Evolutionary conservation across 2,329 filamentous ascomycete species (phyloP).

Genomic region (Pleomassaria siparia): DNA sequence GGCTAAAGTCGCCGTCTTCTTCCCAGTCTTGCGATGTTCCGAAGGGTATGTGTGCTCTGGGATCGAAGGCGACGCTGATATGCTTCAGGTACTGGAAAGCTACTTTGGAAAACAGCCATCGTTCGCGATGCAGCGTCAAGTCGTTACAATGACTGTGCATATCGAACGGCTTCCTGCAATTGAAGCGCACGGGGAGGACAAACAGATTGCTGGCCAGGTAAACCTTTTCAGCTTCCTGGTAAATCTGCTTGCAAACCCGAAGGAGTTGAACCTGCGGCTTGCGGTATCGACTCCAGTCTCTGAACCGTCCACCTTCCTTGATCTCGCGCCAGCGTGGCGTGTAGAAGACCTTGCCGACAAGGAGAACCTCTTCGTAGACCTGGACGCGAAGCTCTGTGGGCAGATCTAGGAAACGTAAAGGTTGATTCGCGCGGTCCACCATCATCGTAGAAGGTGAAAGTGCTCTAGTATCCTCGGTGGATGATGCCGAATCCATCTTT

Average conservation of each 20-base stretch:
- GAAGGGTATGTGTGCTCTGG: background rate
- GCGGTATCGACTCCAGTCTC: too few relatives aligned
- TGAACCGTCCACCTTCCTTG: too few relatives aligned
- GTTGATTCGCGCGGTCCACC: too few relatives aligned
- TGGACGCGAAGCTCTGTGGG: slow-evolving; percentile 3
- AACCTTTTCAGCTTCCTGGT: slow-evolving; percentile 5
- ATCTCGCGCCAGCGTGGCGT: too few relatives aligned
- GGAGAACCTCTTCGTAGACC: slow-evolving; percentile 4
- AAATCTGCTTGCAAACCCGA: slow-evolving; percentile 4
- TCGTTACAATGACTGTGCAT: background rate
- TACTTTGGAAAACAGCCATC: background rate
- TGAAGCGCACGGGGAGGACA: slow-evolving; percentile 3
- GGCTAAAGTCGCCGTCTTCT: too few relatives aligned
- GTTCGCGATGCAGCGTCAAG: background rate
- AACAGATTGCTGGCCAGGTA: slow-evolving; percentile 9
- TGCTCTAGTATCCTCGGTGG: too few relatives aligned
- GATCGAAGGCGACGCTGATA: slow-evolving; percentile 2
- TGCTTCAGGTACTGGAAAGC: background rate
- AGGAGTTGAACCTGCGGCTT: too few relatives aligned
- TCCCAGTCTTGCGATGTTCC: too few relatives aligned
- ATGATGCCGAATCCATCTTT: too few relatives aligned
- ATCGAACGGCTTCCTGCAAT: background rate
- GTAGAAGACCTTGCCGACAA: slow-evolving; percentile 1
- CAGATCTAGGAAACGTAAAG: slow-evolving; percentile 19
- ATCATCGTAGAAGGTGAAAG: too few relatives aligned